These are phyloP conservation scores for Microcyclospora pomicola DNA, from an alignment of 2,329 filamentous ascomycete species.

Conservation along the genomic window DNA sequence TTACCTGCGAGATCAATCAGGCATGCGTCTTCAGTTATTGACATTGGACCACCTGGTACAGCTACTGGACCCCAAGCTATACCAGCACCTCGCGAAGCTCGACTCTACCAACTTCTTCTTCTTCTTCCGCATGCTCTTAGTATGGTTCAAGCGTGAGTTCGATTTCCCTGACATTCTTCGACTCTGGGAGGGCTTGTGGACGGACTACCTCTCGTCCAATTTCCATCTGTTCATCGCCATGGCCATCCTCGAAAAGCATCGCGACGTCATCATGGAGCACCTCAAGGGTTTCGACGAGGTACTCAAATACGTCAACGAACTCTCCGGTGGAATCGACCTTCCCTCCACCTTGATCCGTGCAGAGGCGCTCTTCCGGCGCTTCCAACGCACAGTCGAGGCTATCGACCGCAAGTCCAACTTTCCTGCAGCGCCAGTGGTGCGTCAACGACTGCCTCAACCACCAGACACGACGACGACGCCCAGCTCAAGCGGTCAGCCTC, in stretches of 20 bases:
- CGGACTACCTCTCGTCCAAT: conserved; percentile 72
- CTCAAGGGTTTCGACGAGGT: conserved; percentile 92
- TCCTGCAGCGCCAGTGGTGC: conserved; percentile 39
- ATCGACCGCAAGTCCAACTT: conserved; percentile 88
- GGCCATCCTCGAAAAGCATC: conserved; percentile 87
- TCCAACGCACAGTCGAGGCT: conserved; percentile 76
- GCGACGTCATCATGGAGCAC: conserved; percentile 93
- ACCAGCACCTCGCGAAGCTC: conserved; percentile 73
- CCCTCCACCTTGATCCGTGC: conserved; percentile 74
- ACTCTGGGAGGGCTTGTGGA: conserved; percentile 91
- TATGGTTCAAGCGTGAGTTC: conserved; percentile 99
- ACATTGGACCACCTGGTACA: conserved; percentile 90
- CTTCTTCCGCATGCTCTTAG: conserved; percentile 96
- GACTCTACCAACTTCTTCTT: conserved; percentile 99
- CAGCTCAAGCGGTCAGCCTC: conserved; percentile 10
- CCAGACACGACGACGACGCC: conserved; percentile 10
- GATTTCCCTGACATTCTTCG: conserved; percentile 73
- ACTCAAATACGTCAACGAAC: conserved; percentile 94
- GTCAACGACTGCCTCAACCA: conserved; percentile 34
- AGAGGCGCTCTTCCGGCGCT: conserved; percentile 75
- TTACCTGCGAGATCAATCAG: conserved; percentile 87
- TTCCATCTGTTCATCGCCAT: conserved; percentile 93
- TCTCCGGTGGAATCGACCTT: conserved; percentile 85
- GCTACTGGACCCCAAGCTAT: conserved; percentile 90
- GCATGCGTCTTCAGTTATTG: conserved; percentile 83